Evolutionary conservation across 768 basidiomycete genomes (phyloP), one percentile per base, ranked within the genome.

Genomic region (Galerina marginata): DNA sequence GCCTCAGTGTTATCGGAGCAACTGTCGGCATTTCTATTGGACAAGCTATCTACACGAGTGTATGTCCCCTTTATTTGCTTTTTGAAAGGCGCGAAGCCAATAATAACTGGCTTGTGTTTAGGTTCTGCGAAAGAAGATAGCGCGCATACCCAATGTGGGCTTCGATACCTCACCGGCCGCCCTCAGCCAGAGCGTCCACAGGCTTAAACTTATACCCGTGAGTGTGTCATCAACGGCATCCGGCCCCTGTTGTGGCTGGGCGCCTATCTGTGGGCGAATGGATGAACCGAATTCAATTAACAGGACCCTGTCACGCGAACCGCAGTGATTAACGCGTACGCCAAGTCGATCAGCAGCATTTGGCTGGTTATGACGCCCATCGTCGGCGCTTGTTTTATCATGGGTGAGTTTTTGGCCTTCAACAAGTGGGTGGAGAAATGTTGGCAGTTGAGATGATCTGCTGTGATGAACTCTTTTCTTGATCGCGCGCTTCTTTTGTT

Each of bases 1-100:
- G 38, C 61, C 43, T 50, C 64, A 89, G 90, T 62, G 85, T 83
- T 4, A 71, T 93, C 38, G 92, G 92, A 9, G 91, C 87, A n/a
- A 89, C 91, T 1, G 79, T 93, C 23, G 90, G 90, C 9, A 85
- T 93, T 57, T 81, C 92, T 0, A 68, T 91, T 44, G 90, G 91
- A 16, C 87, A 92, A 65, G 85, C 87, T 3, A 87, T 93, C 60
- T 89, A 87, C 59, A 73, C 86, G 1, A 86, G 83, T 56, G 83
- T 89, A 69, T 58, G 81, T 73, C 33, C 15, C n/a, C 23, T 40
- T 48, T 59, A 64, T 9, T 10, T 25, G 11, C 39, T 49, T 49
- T 20, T 7, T 63, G 16, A 57, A 25, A 23, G 16, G 37, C 29
- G 40, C 20, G n/a, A 49, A 5, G 45, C 20, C 20, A 20, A 20